Evolutionary conservation across 257 asterid genomes (phyloP).

Genomic region (Thymus quinquecostatus): DNA sequence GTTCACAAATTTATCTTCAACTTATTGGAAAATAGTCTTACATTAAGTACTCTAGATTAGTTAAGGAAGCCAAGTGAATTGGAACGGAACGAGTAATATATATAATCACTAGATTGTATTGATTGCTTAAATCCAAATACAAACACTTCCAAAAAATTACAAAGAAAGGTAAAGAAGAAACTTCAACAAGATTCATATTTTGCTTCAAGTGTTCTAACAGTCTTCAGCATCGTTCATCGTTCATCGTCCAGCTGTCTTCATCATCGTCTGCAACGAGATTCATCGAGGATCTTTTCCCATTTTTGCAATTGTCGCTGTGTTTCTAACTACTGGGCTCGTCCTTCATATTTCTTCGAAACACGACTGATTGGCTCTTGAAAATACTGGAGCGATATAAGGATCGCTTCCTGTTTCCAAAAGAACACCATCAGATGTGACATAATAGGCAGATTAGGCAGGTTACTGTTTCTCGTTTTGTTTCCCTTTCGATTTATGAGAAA

Average conservation of each 20-base stretch:
- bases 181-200: too few relatives aligned
- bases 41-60: too few relatives aligned
- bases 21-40: neutral
- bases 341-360: conserved; percentile 34
- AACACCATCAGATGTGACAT: conserved; percentile 1
- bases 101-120: too few relatives aligned
- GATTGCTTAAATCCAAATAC: too few relatives aligned
- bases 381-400: conserved; percentile 84
- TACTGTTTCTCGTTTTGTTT: too few relatives aligned
- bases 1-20: conserved; percentile 7
- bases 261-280: neutral
- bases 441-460: neutral
- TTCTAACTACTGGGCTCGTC: conserved; percentile 10
- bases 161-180: too few relatives aligned
- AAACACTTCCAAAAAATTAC: too few relatives aligned
- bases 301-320: neutral
- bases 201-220: too few relatives aligned
- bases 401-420: conserved; percentile 66
- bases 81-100: too few relatives aligned
- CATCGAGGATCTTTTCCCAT: neutral
- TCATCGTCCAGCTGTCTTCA: neutral
- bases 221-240: neutral
- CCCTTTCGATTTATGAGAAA: too few relatives aligned
- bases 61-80: too few relatives aligned
- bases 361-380: conserved; percentile 83